These are phyloP conservation scores for Oryza nivara DNA, from an alignment of 176 grass and related monocot genomes.

Conservation along the genomic window DNA sequence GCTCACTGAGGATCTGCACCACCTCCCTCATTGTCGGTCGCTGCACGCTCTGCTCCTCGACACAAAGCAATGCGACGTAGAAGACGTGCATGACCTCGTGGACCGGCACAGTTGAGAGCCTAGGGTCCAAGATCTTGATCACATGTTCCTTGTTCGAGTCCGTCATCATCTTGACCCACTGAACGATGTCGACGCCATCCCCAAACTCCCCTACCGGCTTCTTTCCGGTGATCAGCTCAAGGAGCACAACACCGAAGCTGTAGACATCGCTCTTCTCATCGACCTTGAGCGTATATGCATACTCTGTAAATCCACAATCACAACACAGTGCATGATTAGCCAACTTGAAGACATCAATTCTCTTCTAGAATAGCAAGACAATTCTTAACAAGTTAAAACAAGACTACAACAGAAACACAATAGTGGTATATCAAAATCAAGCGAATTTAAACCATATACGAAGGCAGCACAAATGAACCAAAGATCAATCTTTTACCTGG, in stretches of 20 bases:
- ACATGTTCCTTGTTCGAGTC: slow-evolving; percentile 76
- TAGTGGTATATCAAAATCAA: background rate
- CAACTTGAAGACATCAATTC: background rate
- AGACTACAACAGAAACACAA: background rate
- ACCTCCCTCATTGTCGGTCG: slow-evolving; percentile 94
- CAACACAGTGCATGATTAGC: background rate
- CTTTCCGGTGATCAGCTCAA: slow-evolving; percentile 80
- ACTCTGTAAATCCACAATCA: slow-evolving; percentile 57
- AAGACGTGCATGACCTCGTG: slow-evolving; percentile 87
- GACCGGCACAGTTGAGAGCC: slow-evolving; percentile 74
- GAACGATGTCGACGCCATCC: slow-evolving; percentile 91
- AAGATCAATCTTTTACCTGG: slow-evolving; percentile 61
- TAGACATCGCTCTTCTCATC: slow-evolving; percentile 98
- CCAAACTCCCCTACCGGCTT: slow-evolving; percentile 95
- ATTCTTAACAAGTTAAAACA: background rate
- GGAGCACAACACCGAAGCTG: slow-evolving; percentile 90
- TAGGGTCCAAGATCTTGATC: slow-evolving; percentile 71
- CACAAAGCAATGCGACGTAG: slow-evolving; percentile 82
- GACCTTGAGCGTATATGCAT: slow-evolving; percentile 94
- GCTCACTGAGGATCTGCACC: slow-evolving; percentile 86
- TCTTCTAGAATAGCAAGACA: background rate
- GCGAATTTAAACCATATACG: background rate
- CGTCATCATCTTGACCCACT: slow-evolving; percentile 78
- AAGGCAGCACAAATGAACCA: slow-evolving; percentile 11
- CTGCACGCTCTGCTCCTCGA: slow-evolving; percentile 95